These are phyloP conservation scores for Sporopachydermia cereana DNA, from an alignment of 1,139 yeast species.

Conservation along the genomic window DNA sequence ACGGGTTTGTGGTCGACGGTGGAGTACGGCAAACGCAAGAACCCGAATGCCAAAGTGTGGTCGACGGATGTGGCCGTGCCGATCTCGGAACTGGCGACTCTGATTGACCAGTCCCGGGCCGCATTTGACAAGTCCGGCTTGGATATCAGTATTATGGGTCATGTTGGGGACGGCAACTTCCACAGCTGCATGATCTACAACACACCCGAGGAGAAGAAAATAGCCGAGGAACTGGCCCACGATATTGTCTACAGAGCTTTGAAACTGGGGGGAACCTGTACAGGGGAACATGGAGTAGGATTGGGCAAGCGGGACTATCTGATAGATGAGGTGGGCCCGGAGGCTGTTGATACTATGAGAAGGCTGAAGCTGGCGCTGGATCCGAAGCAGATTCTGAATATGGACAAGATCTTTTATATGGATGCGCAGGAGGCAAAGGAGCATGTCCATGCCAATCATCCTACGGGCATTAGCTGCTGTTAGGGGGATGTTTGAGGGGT, in stretches of 20 bases:
- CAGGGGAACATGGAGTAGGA: slow-evolving; percentile 59
- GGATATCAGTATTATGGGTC: slow-evolving; percentile 43
- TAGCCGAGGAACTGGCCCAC: slow-evolving; percentile 21
- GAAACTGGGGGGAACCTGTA: slow-evolving; percentile 44
- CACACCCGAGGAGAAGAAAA: slow-evolving; percentile 21
- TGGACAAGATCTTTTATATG: slow-evolving; percentile 48
- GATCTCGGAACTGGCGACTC: slow-evolving; percentile 35
- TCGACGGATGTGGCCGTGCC: slow-evolving; percentile 58
- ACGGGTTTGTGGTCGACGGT: slow-evolving; percentile 83
- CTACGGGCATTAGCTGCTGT: neutral
- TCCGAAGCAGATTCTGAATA: slow-evolving; percentile 44
- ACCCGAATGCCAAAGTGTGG: slow-evolving; percentile 44
- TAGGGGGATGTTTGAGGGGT: slow-evolving; percentile 17
- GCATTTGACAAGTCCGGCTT: slow-evolving; percentile 34
- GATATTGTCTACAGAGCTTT: slow-evolving; percentile 27
- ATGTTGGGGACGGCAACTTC: slow-evolving; percentile 55
- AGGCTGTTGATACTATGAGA: slow-evolving; percentile 44
- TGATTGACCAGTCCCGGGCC: slow-evolving; percentile 38
- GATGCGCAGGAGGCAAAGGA: slow-evolving; percentile 35
- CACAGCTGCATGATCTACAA: slow-evolving; percentile 42
- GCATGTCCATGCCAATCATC: slow-evolving; percentile 15
- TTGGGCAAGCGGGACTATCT: slow-evolving; percentile 41
- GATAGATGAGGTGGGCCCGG: slow-evolving; percentile 37
- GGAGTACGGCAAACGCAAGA: slow-evolving; percentile 23
- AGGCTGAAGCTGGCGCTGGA: slow-evolving; percentile 42